phyloP scores from a whole-genome alignment of 805 yeast genomes.

The Candida manassasensis region DNA sequence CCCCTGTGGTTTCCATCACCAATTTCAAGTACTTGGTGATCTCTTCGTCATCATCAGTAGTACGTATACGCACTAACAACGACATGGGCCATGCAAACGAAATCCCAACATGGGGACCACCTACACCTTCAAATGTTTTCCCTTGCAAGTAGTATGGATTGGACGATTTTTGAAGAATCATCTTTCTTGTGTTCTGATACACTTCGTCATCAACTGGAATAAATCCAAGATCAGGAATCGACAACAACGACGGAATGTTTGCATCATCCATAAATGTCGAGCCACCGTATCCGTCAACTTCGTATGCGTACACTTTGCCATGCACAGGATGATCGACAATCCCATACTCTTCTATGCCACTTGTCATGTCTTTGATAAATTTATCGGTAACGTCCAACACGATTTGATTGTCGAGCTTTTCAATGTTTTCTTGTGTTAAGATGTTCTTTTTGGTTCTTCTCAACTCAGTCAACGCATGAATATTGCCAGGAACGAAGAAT shows the following conservation, averaged over 20 bases:
- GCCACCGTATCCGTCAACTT: conserved; percentile 84
- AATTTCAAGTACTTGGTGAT: conserved; percentile 46
- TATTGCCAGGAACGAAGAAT: conserved; percentile 81
- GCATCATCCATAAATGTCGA: conserved; percentile 82
- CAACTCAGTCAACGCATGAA: conserved; percentile 66
- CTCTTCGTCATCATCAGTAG: conserved; percentile 68
- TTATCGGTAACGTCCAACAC: conserved; percentile 21
- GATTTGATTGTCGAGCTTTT: conserved; percentile 7
- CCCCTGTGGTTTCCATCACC: conserved; percentile 60
- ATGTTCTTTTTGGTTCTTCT: conserved; percentile 23
- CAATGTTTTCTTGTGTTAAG: conserved; percentile 12
- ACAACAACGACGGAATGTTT: conserved; percentile 74
- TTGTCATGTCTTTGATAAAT: conserved; percentile 40
- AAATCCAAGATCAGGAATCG: conserved; percentile 78
- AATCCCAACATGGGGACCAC: conserved; percentile 88
- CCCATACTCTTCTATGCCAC: conserved; percentile 61
- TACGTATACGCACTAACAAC: conserved; percentile 66
- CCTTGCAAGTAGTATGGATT: conserved; percentile 79
- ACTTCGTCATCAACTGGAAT: conserved; percentile 45
- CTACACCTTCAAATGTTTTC: conserved; percentile 63
- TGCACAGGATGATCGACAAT: conserved; percentile 60
- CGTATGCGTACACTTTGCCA: conserved; percentile 83
- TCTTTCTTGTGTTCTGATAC: conserved; percentile 73
- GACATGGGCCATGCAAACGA: conserved; percentile 90
- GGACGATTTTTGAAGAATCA: conserved; percentile 64